phyloP scores from a whole-genome alignment of 2,329 filamentous ascomycete genomes.

The Fusarium incarnatum region DNA sequence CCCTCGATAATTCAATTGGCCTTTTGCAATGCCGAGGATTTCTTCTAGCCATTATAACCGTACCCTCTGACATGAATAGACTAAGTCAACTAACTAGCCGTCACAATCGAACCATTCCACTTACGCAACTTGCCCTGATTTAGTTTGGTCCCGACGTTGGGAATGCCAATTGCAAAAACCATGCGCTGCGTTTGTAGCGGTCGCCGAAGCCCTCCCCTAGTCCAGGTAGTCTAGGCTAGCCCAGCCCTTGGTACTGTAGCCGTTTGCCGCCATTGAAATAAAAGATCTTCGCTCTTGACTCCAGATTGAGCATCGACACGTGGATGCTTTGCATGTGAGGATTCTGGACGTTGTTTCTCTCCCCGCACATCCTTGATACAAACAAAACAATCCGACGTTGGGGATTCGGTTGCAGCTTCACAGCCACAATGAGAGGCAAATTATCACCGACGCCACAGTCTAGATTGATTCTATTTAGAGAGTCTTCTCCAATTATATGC shows the following conservation, averaged over 20 bases:
- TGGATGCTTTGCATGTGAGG: constrained; percentile 35
- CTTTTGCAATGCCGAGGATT: constrained; percentile 7
- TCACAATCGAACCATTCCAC: constrained; percentile 46
- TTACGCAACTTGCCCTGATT: constrained; percentile 37
- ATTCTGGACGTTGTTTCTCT: constrained; percentile 7
- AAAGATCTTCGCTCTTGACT: constrained; percentile 33
- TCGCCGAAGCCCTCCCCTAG: constrained; percentile 35
- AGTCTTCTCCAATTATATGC: constrained; percentile 4
- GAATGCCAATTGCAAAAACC: constrained; percentile 37
- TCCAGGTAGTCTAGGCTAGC: background rate
- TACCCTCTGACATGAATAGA: constrained; percentile 17
- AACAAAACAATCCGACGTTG: constrained; percentile 8
- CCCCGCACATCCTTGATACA: background rate
- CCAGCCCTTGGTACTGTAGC: constrained; percentile 11
- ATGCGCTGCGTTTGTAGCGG: constrained; percentile 35
- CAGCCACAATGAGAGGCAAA: constrained; percentile 37
- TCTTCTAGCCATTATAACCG: constrained; percentile 12
- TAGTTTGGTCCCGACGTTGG: constrained; percentile 35
- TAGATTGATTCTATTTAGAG: constrained; percentile 15
- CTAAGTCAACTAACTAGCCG: constrained; percentile 12
- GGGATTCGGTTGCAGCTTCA: constrained; percentile 12
- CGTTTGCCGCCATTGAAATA: constrained; percentile 22
- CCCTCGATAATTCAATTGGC: constrained; percentile 25
- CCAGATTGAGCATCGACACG: constrained; percentile 35
- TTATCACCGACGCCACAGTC: constrained; percentile 28